Percentiles rank a stretch among this genome's conserved stretches.
Conservation (phyloP, 805 yeast species). For the Peterozyma xylosa region DNA sequence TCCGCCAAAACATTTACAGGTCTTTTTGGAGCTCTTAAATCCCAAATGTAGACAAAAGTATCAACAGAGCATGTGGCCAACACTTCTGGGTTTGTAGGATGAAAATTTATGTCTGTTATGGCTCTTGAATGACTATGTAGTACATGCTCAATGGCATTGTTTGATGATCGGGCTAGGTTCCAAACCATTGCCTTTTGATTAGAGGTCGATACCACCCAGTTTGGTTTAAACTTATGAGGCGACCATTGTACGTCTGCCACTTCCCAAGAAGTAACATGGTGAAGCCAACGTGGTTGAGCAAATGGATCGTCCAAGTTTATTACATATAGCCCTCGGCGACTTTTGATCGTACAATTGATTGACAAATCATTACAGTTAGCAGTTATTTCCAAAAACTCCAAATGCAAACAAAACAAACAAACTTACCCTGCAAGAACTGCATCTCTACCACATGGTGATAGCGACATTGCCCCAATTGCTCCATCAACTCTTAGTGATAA, state of each 20-base stretch:
- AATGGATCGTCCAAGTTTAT: conserved; percentile 96
- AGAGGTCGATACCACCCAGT: conserved; percentile 90
- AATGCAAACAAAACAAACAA: neutral
- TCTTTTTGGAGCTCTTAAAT: conserved; percentile 67
- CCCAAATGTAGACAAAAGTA: conserved; percentile 85
- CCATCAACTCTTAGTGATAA: conserved; percentile 84
- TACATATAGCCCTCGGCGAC: conserved; percentile 72
- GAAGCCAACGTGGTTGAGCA: conserved; percentile 90
- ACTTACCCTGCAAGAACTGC: conserved; percentile 76
- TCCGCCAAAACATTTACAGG: conserved; percentile 83
- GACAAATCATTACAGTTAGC: neutral
- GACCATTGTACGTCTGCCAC: conserved; percentile 99
- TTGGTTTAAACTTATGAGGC: conserved; percentile 76
- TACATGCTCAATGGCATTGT: conserved; percentile 75
- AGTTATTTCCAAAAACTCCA: neutral
- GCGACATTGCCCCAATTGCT: conserved; percentile 84
- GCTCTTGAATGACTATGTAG: conserved; percentile 90
- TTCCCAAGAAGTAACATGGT: conserved; percentile 92
- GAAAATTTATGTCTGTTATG: conserved; percentile 92
- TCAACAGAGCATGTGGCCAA: conserved; percentile 93
- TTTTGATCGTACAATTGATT: conserved; percentile 6
- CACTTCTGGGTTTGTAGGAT: conserved; percentile 76
- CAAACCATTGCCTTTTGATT: conserved; percentile 94
- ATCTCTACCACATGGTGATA: conserved; percentile 86
- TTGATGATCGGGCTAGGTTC: conserved; percentile 65